Conservation (phyloP, 176 grass and related monocot genomes). For the Metroxylon sagu region DNA sequence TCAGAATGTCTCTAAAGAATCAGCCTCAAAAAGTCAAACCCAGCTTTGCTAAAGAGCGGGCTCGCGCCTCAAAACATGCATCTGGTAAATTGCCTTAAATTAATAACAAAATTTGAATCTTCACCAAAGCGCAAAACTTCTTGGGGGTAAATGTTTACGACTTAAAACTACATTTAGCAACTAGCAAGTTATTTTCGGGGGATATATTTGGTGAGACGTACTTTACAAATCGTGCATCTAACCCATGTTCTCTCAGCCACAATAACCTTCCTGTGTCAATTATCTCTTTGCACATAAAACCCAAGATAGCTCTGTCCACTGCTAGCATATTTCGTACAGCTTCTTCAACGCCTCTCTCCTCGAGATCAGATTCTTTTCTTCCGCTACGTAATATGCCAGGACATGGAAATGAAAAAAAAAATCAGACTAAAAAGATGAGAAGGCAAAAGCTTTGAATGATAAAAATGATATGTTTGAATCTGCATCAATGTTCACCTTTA, state of each 20-base stretch:
- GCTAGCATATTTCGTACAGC: conserved; percentile 43
- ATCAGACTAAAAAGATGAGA: no score
- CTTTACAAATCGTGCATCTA: conserved; percentile 54
- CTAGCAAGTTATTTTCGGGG: conserved; percentile 69
- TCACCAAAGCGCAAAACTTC: no score
- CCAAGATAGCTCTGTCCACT: conserved; percentile 38
- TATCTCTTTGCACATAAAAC: conserved; percentile 87
- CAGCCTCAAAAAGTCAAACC: no score
- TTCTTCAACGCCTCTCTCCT: conserved; percentile 27
- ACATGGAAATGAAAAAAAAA: background rate
- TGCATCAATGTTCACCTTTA: no score
- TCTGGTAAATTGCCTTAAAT: no score
- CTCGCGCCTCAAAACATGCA: no score
- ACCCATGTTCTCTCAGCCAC: conserved; percentile 48
- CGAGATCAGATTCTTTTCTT: conserved; percentile 16
- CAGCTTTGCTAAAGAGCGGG: no score
- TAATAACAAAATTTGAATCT: no score
- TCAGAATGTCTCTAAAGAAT: no score
- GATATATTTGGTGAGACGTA: conserved; percentile 63
- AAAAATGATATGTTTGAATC: no score
- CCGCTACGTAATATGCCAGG: conserved; percentile 12
- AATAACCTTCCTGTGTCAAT: conserved; percentile 48
- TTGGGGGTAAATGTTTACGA: background rate
- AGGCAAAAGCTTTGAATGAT: no score
- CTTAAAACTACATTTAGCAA: conserved; percentile 37